These are phyloP conservation scores for Calendula officinalis DNA, from an alignment of 129 eudicot genomes.

Conservation along the genomic window DNA sequence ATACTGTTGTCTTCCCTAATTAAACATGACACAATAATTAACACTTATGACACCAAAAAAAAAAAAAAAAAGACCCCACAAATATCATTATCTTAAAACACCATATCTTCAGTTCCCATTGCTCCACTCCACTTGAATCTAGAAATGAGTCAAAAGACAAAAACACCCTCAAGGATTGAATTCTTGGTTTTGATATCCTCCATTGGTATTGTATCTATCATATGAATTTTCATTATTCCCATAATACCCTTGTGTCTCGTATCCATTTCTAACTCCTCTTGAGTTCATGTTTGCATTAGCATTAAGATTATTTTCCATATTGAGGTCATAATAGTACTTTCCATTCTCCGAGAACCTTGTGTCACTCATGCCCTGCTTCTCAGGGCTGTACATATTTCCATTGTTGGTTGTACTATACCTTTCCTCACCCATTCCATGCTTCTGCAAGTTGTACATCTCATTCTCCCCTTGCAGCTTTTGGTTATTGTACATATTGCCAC, in stretches of 20 bases:
- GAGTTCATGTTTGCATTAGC: constrained; percentile 27
- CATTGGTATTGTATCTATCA: constrained; percentile 40
- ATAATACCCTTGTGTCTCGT: constrained; percentile 35
- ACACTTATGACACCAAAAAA: constrained; percentile 26
- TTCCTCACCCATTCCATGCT: constrained; percentile 6
- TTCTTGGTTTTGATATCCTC: constrained; percentile 40
- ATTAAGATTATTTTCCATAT: constrained; percentile 23
- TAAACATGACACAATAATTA: constrained; percentile 29
- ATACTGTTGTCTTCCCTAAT: constrained; percentile 25
- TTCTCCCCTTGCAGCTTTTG: constrained; percentile 24
- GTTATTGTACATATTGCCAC: constrained; percentile 30
- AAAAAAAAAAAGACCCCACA: constrained; percentile 11
- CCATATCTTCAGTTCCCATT: constrained; percentile 20
- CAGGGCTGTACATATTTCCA: constrained; percentile 37
- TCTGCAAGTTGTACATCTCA: constrained; percentile 25
- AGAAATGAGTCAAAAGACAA: constrained; percentile 17
- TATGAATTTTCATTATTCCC: constrained; percentile 36
- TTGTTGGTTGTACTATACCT: constrained; percentile 22
- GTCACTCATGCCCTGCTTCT: constrained; percentile 66
- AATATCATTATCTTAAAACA: constrained; percentile 24
- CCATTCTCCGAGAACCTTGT: constrained; percentile 57
- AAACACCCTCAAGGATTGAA: constrained; percentile 43
- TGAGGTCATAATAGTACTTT: constrained; percentile 47
- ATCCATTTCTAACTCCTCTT: constrained; percentile 37
- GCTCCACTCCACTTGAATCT: constrained; percentile 8